Percentiles rank a stretch among this genome's conserved stretches.
phyloP scores from a whole-genome alignment of 805 yeast species.

The Sugiyamaella floridensis region DNA sequence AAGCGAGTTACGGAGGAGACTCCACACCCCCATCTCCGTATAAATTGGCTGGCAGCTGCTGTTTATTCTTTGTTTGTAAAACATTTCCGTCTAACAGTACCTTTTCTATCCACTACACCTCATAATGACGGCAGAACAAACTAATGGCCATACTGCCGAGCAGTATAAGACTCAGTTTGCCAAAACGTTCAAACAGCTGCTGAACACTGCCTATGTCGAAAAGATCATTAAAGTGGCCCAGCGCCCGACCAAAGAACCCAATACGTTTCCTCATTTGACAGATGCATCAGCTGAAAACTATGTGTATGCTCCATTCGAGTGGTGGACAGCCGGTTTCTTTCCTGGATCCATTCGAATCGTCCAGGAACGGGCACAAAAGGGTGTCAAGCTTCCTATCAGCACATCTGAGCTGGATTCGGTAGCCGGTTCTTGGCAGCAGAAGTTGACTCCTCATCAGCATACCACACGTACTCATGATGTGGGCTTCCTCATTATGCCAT shows the following conservation, averaged over 20 bases:
- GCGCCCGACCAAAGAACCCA: not conserved
- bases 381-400: not conserved
- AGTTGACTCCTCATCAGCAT: not conserved
- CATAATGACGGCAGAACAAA: not conserved
- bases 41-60: too few relatives aligned
- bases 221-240: not conserved
- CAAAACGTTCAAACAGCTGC: not conserved
- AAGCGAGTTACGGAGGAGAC: too few relatives aligned
- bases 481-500: slow-evolving; percentile 26
- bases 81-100: too few relatives aligned
- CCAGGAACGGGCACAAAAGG: slow-evolving; percentile 3
- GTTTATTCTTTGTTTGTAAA: too few relatives aligned
- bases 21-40: too few relatives aligned
- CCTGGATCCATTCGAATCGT: slow-evolving; percentile 10
- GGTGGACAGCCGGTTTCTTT: slow-evolving; percentile 15
- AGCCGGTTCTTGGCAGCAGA: not conserved
- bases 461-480: slow-evolving; percentile 27
- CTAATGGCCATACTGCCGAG: not conserved
- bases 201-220: not conserved
- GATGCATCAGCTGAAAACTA: not conserved
- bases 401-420: not conserved
- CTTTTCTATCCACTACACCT: too few relatives aligned
- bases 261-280: not conserved
- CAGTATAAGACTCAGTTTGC: not conserved
- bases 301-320: slow-evolving; percentile 1